Percentiles rank a stretch among this genome's conserved stretches.
Conservation (phyloP, 2,329 filamentous ascomycete genomes). For the Chrysoporthe puriensis region DNA sequence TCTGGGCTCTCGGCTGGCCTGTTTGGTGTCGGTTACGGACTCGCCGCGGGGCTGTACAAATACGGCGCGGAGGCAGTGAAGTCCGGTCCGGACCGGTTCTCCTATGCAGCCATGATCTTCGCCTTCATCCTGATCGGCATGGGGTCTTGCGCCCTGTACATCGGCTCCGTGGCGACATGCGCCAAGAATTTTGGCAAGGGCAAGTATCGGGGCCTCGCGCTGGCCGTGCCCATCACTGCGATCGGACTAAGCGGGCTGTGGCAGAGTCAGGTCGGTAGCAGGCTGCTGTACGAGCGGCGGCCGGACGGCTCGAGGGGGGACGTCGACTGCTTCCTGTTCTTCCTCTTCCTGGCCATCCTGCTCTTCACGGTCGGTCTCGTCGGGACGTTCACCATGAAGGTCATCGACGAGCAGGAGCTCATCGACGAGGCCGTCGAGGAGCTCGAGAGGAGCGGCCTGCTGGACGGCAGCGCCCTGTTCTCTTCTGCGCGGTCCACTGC, state of each 20-base stretch:
- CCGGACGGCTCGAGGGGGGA: conserved; percentile 66
- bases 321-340: conserved; percentile 81
- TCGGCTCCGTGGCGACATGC: conserved; percentile 88
- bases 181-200: conserved; percentile 97
- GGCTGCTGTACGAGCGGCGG: conserved; percentile 71
- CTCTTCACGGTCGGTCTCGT: conserved; percentile 72
- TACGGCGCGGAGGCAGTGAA: conserved; percentile 45
- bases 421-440: conserved; percentile 91
- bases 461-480: conserved; percentile 77
- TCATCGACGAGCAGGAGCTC: conserved; percentile 83
- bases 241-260: conserved; percentile 96
- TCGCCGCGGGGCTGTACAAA: conserved; percentile 80
- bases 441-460: conserved; percentile 82
- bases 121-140: conserved; percentile 83
- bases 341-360: conserved; percentile 79
- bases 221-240: conserved; percentile 87
- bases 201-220: conserved; percentile 82
- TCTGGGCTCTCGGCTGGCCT: conserved; percentile 72
- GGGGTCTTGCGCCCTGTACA: conserved; percentile 86
- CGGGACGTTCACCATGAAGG: conserved; percentile 73
- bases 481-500: conserved; percentile 45
- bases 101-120: conserved; percentile 81
- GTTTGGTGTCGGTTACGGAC: conserved; percentile 80
- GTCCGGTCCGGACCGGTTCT: conserved; percentile 58
- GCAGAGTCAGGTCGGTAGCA: conserved; percentile 85